Conservation (phyloP, 2,329 filamentous ascomycete species). For the Colletotrichum australisinense region DNA sequence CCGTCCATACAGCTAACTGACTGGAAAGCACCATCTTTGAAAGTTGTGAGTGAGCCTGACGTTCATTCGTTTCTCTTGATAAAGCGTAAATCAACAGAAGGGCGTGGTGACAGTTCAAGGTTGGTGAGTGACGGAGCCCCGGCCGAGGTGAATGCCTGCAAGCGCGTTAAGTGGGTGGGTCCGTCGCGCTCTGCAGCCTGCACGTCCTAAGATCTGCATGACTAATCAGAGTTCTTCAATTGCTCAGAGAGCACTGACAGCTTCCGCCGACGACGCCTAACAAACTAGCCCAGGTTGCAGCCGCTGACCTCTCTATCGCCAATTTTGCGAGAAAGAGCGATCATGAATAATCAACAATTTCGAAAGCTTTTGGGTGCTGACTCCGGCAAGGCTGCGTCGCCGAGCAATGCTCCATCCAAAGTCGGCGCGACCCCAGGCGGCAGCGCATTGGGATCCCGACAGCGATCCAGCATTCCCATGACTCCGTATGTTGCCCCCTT, state of each 20-base stretch:
- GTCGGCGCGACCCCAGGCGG: slow-evolving; percentile 41
- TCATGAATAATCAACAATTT: slow-evolving; percentile 97
- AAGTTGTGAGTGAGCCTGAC: background rate
- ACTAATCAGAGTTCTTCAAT: slow-evolving; percentile 1
- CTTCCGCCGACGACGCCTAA: background rate
- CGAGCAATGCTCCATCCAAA: slow-evolving; percentile 59
- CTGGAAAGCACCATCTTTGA: background rate
- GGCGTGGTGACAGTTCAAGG: background rate
- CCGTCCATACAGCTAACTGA: background rate
- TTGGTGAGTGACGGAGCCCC: slow-evolving; percentile 6
- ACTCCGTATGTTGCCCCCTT: slow-evolving; percentile 75
- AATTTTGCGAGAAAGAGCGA: background rate
- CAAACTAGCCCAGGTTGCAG: background rate
- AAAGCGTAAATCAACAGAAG: background rate
- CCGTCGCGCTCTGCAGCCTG: slow-evolving; percentile 46
- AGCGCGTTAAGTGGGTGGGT: slow-evolving; percentile 51
- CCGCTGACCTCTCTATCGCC: background rate
- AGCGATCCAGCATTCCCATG: slow-evolving; percentile 89
- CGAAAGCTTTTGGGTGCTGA: slow-evolving; percentile 77
- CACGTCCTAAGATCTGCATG: slow-evolving; percentile 47
- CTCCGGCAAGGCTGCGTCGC: slow-evolving; percentile 51
- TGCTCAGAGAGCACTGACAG: slow-evolving; percentile 13
- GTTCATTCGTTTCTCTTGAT: background rate
- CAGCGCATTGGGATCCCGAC: slow-evolving; percentile 77
- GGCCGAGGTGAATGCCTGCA: slow-evolving; percentile 24